A percentile compares a stretch with the other conserved stretches of the same genome.
phyloP scores from a whole-genome alignment of 1,284 basidiomycete genomes.

The Phaffia rhodozyma region DNA sequence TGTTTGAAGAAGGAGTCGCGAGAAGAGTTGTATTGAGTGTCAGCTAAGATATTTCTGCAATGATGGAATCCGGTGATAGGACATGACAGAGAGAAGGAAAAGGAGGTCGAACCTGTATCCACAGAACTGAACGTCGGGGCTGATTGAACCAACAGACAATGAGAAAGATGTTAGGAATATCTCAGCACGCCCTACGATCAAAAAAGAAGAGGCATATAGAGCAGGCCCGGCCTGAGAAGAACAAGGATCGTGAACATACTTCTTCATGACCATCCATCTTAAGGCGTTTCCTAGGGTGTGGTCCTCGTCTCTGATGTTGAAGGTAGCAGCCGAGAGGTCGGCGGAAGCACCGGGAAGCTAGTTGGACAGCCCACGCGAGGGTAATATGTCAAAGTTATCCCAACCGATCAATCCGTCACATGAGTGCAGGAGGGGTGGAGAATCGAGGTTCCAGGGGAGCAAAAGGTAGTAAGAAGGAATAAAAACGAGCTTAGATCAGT shows the following conservation, averaged over 20 bases:
- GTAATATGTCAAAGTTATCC: neutral
- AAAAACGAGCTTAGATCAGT: neutral
- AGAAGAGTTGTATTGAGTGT: neutral
- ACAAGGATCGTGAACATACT: conserved; percentile 46
- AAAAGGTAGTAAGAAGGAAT: too few species aligned
- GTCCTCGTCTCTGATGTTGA: conserved; percentile 81
- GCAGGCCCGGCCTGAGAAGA: conserved; percentile 9
- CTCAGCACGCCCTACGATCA: conserved; percentile 13
- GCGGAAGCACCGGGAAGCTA: conserved; percentile 56
- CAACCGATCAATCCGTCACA: too few species aligned
- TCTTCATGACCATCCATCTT: conserved; percentile 98
- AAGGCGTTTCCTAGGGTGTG: conserved; percentile 92
- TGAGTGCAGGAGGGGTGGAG: too few species aligned
- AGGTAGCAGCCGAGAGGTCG: conserved; percentile 82
- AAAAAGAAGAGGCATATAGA: conserved; percentile 8
- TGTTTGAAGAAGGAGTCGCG: conserved; percentile 29
- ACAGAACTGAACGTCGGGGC: conserved; percentile 97
- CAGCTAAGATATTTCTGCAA: neutral
- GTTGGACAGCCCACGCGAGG: neutral
- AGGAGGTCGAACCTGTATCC: conserved; percentile 65
- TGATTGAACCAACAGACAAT: conserved; percentile 32
- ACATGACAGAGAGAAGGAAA: neutral
- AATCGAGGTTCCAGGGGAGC: too few species aligned
- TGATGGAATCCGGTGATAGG: neutral
- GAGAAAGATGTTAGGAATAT: neutral